Percentiles rank a stretch among this genome's conserved stretches.
phyloP scores from a whole-genome alignment of 1,284 basidiomycete genomes.

The Porogramme epimiltina region DNA sequence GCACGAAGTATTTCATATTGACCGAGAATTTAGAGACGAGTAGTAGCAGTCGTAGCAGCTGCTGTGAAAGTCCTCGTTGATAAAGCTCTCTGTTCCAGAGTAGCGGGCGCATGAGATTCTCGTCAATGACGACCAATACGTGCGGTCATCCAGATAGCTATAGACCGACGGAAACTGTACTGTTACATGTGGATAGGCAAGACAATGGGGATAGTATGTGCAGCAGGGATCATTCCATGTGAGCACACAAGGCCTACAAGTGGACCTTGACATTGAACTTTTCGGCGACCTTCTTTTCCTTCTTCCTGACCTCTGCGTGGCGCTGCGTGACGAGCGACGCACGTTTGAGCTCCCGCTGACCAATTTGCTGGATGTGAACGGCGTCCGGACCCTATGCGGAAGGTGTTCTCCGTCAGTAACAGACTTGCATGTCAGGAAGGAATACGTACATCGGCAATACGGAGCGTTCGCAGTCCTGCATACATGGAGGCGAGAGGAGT shows the following conservation, averaged over 20 bases:
- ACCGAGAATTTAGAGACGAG: no score
- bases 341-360: conserved; percentile 81
- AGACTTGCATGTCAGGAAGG: neutral
- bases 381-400: conserved; percentile 79
- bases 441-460: conserved; percentile 84
- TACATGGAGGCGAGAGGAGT: conserved; percentile 80
- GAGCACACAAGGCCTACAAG: conserved; percentile 2
- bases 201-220: no score
- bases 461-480: conserved; percentile 83
- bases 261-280: conserved; percentile 57
- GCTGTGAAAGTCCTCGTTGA: no score
- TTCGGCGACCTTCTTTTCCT: conserved; percentile 58
- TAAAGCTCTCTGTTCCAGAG: no score
- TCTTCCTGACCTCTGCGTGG: conserved; percentile 55
- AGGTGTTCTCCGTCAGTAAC: neutral
- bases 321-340: conserved; percentile 57
- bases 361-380: conserved; percentile 94
- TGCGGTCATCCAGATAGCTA: no score
- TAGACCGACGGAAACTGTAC: no score
- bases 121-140: no score
- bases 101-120: no score
- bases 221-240: no score
- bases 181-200: no score
- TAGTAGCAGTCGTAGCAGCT: no score
- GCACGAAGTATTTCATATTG: no score